A percentile compares a stretch with the other conserved stretches of the same genome.
Conservation (phyloP, 139 green algal species). For the Raphidocelis subcapitata region DNA sequence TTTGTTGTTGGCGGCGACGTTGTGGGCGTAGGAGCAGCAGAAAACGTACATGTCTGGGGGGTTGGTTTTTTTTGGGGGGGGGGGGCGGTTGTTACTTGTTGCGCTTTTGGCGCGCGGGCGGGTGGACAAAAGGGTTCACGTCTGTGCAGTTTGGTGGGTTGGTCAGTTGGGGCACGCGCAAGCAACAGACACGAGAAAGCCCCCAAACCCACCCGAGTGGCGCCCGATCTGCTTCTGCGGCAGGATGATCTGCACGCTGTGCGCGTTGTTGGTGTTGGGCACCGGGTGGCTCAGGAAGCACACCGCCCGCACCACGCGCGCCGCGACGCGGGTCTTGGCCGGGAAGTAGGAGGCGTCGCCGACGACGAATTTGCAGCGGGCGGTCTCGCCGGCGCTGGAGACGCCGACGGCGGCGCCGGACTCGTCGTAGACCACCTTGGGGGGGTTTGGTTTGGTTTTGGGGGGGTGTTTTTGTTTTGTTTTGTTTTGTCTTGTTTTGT, state of each 20-base stretch:
- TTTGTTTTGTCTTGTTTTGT: too few relatives aligned
- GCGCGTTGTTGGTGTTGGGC: constrained; percentile 88
- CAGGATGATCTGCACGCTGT: constrained; percentile 95
- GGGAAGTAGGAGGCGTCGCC: constrained; percentile 91
- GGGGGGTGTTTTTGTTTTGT: too few relatives aligned
- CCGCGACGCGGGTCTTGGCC: constrained; percentile 40
- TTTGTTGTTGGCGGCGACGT: constrained; percentile 86
- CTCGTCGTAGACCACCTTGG: constrained; percentile 82
- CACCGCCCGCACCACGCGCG: constrained; percentile 90
- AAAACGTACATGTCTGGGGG: constrained; percentile 97
- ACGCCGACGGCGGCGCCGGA: constrained; percentile 81
- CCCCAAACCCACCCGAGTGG: constrained; percentile 59
- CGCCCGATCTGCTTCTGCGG: constrained; percentile 94
- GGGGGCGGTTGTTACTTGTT: too few relatives aligned
- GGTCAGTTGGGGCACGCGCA: too few relatives aligned
- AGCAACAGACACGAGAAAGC: too few relatives aligned
- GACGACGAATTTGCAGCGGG: constrained; percentile 90
- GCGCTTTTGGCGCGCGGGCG: too few relatives aligned
- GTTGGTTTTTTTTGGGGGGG: too few relatives aligned
- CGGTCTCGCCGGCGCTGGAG: constrained; percentile 80
- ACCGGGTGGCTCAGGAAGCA: constrained; percentile 96
- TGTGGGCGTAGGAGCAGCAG: constrained; percentile 93
- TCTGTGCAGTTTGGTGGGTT: too few relatives aligned
- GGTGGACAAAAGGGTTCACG: too few relatives aligned
- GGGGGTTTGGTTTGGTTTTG: too few relatives aligned